These are phyloP conservation scores for Rhizopogon vulgaris DNA, from an alignment of 768 basidiomycete species.

Conservation along the genomic window DNA sequence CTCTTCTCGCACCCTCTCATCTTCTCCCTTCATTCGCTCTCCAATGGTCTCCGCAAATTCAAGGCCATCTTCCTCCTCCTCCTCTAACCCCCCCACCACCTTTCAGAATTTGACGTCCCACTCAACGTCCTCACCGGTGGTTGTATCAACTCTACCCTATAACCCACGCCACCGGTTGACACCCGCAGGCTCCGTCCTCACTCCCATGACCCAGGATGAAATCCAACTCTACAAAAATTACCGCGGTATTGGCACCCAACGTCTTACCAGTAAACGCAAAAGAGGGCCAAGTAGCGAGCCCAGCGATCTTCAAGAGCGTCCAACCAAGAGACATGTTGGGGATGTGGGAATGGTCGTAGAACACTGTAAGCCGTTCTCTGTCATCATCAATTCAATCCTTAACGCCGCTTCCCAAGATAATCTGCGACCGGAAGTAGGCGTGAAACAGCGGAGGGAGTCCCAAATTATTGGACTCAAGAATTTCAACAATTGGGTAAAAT, in stretches of 20 bases:
- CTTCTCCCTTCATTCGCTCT: constrained; percentile 23
- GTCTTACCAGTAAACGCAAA: constrained; percentile 47
- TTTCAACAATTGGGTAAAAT: constrained; percentile 99
- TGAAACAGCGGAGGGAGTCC: constrained; percentile 76
- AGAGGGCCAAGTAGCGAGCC: constrained; percentile 33
- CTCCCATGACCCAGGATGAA: constrained; percentile 60
- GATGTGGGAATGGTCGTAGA: constrained; percentile 70
- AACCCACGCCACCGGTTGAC: constrained; percentile 58
- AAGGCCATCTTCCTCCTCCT: constrained; percentile 34
- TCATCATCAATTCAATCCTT: constrained; percentile 1
- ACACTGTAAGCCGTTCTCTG: constrained; percentile 56
- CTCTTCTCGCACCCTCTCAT: constrained; percentile 19
- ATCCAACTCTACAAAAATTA: constrained; percentile 52
- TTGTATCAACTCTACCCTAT: constrained; percentile 46
- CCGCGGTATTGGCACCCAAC: constrained; percentile 49
- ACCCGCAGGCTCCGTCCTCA: constrained; percentile 53
- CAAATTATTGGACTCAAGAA: constrained; percentile 95
- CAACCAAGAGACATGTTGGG: constrained; percentile 50
- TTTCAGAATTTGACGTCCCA: constrained; percentile 18
- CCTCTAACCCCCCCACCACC: constrained; percentile 20
- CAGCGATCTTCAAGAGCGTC: constrained; percentile 34
- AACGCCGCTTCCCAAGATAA: constrained; percentile 57
- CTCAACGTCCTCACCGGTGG: constrained; percentile 26
- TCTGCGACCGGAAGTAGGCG: constrained; percentile 85
- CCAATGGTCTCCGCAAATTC: constrained; percentile 19